These are phyloP conservation scores for Populus euphratica DNA, from an alignment of 345 rosid genomes.

Conservation along the genomic window DNA sequence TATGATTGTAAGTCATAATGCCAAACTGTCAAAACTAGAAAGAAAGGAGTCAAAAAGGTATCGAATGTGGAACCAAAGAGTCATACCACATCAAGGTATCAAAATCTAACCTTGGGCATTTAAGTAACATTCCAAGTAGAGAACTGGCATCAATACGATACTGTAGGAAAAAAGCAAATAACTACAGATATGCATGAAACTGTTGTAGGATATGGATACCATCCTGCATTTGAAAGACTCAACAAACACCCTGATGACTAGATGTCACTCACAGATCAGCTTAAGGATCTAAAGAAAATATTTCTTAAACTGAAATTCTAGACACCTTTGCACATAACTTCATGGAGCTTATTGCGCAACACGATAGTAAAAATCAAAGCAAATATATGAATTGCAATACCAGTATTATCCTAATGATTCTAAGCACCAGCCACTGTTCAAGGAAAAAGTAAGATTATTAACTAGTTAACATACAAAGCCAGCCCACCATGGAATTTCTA, in stretches of 20 bases:
- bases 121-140: background rate
- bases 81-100: background rate
- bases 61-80: background rate
- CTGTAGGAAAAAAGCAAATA: background rate
- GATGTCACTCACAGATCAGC: constrained; percentile 2
- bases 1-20: background rate
- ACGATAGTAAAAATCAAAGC: background rate
- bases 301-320: constrained; percentile 1
- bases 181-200: background rate
- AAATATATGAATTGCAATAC: background rate
- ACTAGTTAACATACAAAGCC: background rate
- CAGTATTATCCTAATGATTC: constrained; percentile 2
- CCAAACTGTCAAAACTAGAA: background rate
- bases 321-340: too few species aligned
- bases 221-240: background rate
- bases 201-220: background rate
- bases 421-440: background rate
- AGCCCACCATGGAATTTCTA: background rate
- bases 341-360: background rate
- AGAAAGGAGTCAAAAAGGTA: background rate
- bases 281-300: background rate
- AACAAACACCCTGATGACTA: background rate
- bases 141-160: background rate
- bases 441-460: background rate
- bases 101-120: background rate